Evolutionary conservation across 1,284 basidiomycete species (phyloP), one percentile per base, ranked within the genome.

Genomic region (Mycena sp.): DNA sequence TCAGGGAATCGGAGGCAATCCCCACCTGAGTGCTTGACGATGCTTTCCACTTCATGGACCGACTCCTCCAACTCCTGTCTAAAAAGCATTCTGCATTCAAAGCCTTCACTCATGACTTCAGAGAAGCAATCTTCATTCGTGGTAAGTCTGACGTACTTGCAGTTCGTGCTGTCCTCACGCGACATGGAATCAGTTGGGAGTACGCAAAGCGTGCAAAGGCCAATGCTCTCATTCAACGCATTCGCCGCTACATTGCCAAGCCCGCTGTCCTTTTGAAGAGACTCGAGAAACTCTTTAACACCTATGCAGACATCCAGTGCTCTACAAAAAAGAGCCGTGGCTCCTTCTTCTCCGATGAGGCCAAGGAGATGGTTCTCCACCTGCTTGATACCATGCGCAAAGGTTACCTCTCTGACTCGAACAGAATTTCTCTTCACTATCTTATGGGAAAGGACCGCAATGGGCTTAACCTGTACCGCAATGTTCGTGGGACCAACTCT

Each of bases 361-460:
- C 58, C 0, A n/a, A n/a, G 38, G 50, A 60, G 9, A 60, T 60
- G 58, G 26, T 28, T 21, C 9, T n/a, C 7, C 49, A 37, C 9
- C 50, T 60, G 0, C 49, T 41, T 4, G 40, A 54, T 17, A 60
- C 58, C 21, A 50, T 25, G 1, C 14, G 28, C 0, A 9, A 21
- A 7, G 58, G 58, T 2, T 60, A 53, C 26, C 58, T 61, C 2
- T 61, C 59, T 17, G 59, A 55, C 37, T 40, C 59, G 14, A 4
- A 16, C 5, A 25, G 52, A 1, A 21, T 44, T 12, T 26, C 43
- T 12, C 52, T 61, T 1, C 54, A 61, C 19, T 55, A 46, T 23
- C 9, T 44, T 5, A 55, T 61, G 35, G 40, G 59, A 11, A 44
- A 30, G 7, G 59, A 61, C 26, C 51, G 51, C 10, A 40, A 61